phyloP scores from a whole-genome alignment of 2,329 filamentous ascomycete species.

The Sclerotinia borealis region DNA sequence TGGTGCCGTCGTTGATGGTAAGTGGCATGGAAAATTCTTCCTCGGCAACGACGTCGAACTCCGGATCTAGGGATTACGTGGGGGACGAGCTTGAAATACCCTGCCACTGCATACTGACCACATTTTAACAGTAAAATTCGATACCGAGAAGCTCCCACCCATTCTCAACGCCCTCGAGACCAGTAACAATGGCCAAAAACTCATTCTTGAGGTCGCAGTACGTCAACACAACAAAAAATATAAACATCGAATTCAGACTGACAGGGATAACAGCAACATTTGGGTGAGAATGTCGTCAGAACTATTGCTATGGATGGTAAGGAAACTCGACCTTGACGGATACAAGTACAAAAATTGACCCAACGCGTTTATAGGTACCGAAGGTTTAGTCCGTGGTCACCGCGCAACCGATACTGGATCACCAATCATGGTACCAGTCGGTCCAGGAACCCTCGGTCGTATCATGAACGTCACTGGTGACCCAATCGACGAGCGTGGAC shows the following conservation, averaged over 20 bases:
- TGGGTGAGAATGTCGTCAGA: conserved; percentile 97
- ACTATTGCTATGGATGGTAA: conserved; percentile 99
- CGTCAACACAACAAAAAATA: conserved; percentile 33
- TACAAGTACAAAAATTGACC: conserved; percentile 23
- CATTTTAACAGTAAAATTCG: conserved; percentile 78
- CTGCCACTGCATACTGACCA: conserved; percentile 28
- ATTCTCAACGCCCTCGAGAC: conserved; percentile 97
- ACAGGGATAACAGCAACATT: conserved; percentile 73
- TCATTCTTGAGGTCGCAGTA: conserved; percentile 96
- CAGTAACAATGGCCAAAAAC: conserved; percentile 85
- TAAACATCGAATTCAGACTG: conserved; percentile 28
- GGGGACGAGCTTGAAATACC: conserved; percentile 15
- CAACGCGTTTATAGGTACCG: conserved; percentile 63
- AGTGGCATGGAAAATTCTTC: conserved; percentile 41
- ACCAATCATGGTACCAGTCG: conserved; percentile 96
- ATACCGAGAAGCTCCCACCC: conserved; percentile 82
- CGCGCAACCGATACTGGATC: conserved; percentile 81
- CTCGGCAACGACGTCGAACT: conserved; percentile 24
- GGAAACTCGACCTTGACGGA: conserved; percentile 30
- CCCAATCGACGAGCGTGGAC: conserved; percentile 98
- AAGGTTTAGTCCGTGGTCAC: conserved; percentile 95
- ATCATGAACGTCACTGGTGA: conserved; percentile 99
- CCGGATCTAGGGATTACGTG: conserved; percentile 14
- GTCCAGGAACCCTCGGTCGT: conserved; percentile 86
- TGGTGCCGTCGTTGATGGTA: conserved; percentile 98